Evolutionary conservation across 306 rosid species (phyloP).

Genomic region (Sindora glabra): DNA sequence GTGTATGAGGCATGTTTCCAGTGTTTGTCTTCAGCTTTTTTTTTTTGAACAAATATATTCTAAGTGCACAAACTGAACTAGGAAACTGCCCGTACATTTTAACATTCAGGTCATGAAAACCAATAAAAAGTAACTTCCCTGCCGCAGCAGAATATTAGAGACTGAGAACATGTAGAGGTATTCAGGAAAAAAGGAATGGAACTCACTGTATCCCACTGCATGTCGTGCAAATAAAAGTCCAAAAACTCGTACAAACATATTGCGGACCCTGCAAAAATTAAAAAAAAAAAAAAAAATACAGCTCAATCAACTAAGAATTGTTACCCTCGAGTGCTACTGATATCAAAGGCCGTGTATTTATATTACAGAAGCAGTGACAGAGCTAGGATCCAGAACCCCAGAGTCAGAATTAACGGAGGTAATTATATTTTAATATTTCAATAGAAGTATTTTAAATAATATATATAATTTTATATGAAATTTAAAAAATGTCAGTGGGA

Average conservation of each 20-base stretch:
- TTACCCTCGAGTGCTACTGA: neutral
- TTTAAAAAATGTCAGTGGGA: no score
- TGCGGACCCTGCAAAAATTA: constrained; percentile 71
- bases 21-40: no score
- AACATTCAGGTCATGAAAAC: neutral
- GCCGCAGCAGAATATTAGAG: neutral
- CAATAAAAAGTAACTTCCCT: neutral
- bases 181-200: neutral
- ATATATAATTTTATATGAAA: no score
- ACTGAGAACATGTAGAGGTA: neutral
- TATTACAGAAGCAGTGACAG: no score
- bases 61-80: no score
- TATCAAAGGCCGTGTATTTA: neutral
- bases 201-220: constrained; percentile 95
- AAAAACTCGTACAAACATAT: constrained; percentile 70
- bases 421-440: no score
- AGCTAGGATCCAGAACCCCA: no score
- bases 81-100: neutral
- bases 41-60: no score
- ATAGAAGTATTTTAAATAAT: no score
- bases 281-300: no score
- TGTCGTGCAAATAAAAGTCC: constrained; percentile 64
- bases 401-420: no score
- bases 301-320: neutral
- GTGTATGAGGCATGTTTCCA: no score